Conservation (phyloP, 1,284 basidiomycete species). For the Sporisorium graminicola region DNA sequence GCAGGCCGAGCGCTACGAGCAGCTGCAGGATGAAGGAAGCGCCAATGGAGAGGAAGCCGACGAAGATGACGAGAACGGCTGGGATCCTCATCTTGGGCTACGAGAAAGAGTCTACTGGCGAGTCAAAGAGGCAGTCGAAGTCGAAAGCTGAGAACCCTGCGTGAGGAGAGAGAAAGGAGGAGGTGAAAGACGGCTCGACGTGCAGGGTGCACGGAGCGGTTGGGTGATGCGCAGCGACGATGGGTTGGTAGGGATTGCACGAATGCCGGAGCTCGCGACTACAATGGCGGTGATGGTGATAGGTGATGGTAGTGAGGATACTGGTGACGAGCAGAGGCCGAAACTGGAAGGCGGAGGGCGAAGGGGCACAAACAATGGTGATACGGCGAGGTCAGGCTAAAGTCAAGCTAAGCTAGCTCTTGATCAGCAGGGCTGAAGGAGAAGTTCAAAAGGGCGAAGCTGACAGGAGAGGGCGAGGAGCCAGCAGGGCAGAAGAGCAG, state of each 20-base stretch:
- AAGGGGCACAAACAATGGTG: not conserved
- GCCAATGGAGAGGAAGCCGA: slow-evolving; percentile 58
- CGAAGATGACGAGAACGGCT: slow-evolving; percentile 37
- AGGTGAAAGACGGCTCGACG: slow-evolving; percentile 9
- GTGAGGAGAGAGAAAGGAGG: not conserved
- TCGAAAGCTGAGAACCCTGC: not conserved
- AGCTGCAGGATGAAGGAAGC: slow-evolving; percentile 62
- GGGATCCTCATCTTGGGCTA: slow-evolving; percentile 36
- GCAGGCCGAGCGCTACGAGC: slow-evolving; percentile 53
- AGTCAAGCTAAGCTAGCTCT: not conserved
- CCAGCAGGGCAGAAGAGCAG: not conserved
- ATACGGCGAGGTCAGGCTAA: not conserved
- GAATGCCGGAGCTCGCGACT: not conserved
- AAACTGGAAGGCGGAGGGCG: not conserved
- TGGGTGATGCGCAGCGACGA: slow-evolving; percentile 6
- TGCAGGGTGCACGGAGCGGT: slow-evolving; percentile 31
- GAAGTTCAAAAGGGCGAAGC: slow-evolving; percentile 20
- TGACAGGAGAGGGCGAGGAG: not conserved
- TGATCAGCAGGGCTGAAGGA: slow-evolving; percentile 5
- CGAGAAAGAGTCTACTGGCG: not conserved
- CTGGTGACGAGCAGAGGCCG: slow-evolving; percentile 2
- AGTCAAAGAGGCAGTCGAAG: not conserved
- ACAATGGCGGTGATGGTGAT: slow-evolving; percentile 14
- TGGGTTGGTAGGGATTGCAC: not conserved
- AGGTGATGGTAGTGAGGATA: slow-evolving; percentile 1